Evolutionary conservation across 164 flowering plant species (phyloP).

Genomic region (Dillenia turbinata): DNA sequence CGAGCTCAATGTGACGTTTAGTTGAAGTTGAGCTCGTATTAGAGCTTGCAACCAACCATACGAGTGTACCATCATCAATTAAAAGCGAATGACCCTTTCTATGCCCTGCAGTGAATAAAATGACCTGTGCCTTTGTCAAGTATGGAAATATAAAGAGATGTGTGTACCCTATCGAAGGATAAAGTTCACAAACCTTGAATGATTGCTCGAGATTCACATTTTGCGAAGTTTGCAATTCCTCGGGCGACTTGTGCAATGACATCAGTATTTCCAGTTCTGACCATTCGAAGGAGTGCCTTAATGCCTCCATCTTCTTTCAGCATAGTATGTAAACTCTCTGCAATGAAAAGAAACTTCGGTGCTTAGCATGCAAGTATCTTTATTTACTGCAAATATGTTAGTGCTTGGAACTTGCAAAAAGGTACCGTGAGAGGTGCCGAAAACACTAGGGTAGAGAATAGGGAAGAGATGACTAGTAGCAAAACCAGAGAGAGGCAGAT

Average conservation of each 20-base stretch:
- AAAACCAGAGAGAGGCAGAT: too few relatives aligned
- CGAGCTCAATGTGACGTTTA: slow-evolving; percentile 83
- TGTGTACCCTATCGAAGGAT: not conserved
- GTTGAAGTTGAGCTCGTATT: slow-evolving; percentile 43
- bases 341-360: not conserved
- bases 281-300: slow-evolving; percentile 68
- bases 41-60: slow-evolving; percentile 68
- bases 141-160: not conserved
- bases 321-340: slow-evolving; percentile 63
- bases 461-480: not conserved
- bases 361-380: not conserved
- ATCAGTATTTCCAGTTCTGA: slow-evolving; percentile 48
- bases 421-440: too few relatives aligned
- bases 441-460: not conserved
- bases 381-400: too few relatives aligned
- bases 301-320: slow-evolving; percentile 74
- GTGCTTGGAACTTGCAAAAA: too few relatives aligned
- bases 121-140: not conserved
- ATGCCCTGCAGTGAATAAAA: slow-evolving; percentile 40
- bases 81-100: slow-evolving; percentile 70
- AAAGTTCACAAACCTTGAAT: slow-evolving; percentile 51
- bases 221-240: slow-evolving; percentile 87
- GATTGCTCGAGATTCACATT: slow-evolving; percentile 80
- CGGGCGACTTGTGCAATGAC: slow-evolving; percentile 82
- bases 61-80: slow-evolving; percentile 63